Evolutionary conservation across 805 yeast genomes (phyloP).

Genomic region (Zygotorulaspora danielsina): DNA sequence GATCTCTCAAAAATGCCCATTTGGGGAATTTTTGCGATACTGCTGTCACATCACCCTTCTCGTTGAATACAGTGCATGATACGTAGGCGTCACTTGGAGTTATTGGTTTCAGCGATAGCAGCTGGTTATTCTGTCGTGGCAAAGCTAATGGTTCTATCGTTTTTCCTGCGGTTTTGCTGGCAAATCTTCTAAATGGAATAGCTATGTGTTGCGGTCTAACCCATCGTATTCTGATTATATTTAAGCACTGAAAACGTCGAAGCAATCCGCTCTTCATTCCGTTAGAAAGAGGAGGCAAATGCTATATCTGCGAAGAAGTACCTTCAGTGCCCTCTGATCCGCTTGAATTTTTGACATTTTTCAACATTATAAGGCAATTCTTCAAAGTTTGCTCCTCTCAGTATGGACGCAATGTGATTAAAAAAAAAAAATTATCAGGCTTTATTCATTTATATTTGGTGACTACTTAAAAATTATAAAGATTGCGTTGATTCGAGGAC

Average conservation of each 20-base stretch:
- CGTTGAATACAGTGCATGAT: slow-evolving; percentile 78
- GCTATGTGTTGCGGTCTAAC: background rate
- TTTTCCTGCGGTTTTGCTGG: slow-evolving; percentile 4
- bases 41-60: slow-evolving; percentile 66
- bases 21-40: slow-evolving; percentile 79
- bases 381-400: too few relatives aligned
- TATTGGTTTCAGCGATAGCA: slow-evolving; percentile 35
- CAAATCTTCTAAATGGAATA: slow-evolving; percentile 4
- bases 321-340: background rate
- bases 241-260: slow-evolving; percentile 6
- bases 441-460: slow-evolving; percentile 1
- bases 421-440: background rate
- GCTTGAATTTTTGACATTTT: too few relatives aligned
- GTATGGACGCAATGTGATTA: too few relatives aligned
- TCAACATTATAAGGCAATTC: too few relatives aligned
- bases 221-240: background rate
- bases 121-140: slow-evolving; percentile 13
- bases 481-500: background rate
- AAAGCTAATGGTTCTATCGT: slow-evolving; percentile 1
- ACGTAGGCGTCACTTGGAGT: slow-evolving; percentile 47
- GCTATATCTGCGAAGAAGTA: background rate
- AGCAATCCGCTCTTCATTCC: slow-evolving; percentile 8
- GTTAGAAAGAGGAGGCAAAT: background rate
- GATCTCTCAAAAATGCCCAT: slow-evolving; percentile 66
- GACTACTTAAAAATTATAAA: slow-evolving; percentile 1